Evolutionary conservation across 371 early-diverging fungal genomes (phyloP), one percentile per base, ranked within the genome.

Genomic region (Coemansia sp.): DNA sequence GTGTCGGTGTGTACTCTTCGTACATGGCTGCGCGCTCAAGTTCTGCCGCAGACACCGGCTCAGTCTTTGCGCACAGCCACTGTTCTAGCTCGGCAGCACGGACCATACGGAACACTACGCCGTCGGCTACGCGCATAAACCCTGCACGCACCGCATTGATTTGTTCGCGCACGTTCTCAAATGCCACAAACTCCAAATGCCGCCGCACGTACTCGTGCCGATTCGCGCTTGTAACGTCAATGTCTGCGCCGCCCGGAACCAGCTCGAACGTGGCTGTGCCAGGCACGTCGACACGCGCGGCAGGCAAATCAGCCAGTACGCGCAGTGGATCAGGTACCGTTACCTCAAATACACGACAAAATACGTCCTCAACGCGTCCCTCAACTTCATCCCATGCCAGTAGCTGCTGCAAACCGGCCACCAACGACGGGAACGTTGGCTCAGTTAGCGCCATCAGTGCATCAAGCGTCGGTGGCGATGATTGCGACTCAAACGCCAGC

Each of bases 131-230:
- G 32, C 87, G 82, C 65, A 82, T 79, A 57, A 93, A 85, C 4
- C 94, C 94, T 15, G 86, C 73, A 15, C 86, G 83, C 56, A 94
- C 79, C 0, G 92, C 91, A 12, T 74, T 70, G 56, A 93, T 86
- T 53, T 85, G 90, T 6, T 89, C 82, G 21, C 80, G 80, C 13
- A 92, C 86, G 2, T 85, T 83, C 46, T 85, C 85, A 44, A 83
- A 85, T 58, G 85, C 83, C 24, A 86, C 82, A 69, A 87, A 89
- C 9, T 86, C 81, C 48, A 90, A 82, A 64, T 90, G 89, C 51
- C 83, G 75, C 26, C 79, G 67, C 7, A 88, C 88, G 73, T 90
- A 90, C 39, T 76, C 71, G 19, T 70, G 67, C 29, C 88, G 81
- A 71, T 91, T 92, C 61, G 79, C 82, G 59, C 80, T 82, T 2